phyloP scores from a whole-genome alignment of 495 filamentous ascomycete species.

The Cudoniella acicularis region DNA sequence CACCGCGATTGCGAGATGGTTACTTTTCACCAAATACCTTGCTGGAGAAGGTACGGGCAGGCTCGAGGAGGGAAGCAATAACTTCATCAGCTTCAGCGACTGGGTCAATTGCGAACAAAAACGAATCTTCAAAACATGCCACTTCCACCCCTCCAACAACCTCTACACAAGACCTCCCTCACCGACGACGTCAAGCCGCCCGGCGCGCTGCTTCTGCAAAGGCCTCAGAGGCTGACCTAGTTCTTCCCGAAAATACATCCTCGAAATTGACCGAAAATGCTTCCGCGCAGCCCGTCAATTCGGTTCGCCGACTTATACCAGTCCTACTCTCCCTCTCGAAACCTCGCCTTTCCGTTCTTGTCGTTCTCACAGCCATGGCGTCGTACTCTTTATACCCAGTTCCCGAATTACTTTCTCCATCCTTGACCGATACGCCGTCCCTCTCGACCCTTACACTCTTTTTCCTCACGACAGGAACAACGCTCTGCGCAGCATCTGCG shows the following conservation, averaged over 20 bases:
- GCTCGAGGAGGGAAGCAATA: slow-evolving; percentile 15
- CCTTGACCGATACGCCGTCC: slow-evolving; percentile 71
- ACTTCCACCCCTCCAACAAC: slow-evolving; percentile 7
- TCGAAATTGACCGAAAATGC: slow-evolving; percentile 19
- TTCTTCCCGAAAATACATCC: slow-evolving; percentile 23
- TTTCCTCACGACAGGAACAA: slow-evolving; percentile 87
- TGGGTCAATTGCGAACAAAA: slow-evolving; percentile 9
- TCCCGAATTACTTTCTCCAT: slow-evolving; percentile 66
- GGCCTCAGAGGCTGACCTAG: slow-evolving; percentile 12
- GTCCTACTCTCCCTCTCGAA: slow-evolving; percentile 90
- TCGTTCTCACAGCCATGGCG: slow-evolving; percentile 86
- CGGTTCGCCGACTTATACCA: slow-evolving; percentile 72
- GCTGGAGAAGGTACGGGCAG: slow-evolving; percentile 15
- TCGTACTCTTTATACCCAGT: slow-evolving; percentile 93
- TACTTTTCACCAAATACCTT: slow-evolving; percentile 26
- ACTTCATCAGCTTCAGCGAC: slow-evolving; percentile 9
- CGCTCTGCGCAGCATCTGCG: slow-evolving; percentile 78
- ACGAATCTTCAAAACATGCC: slow-evolving; percentile 15
- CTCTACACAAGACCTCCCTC: slow-evolving; percentile 20
- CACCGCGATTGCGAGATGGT: slow-evolving; percentile 13
- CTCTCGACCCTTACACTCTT: slow-evolving; percentile 86
- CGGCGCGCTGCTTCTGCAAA: slow-evolving; percentile 2
- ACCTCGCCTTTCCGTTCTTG: slow-evolving; percentile 86
- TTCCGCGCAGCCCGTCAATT: slow-evolving; percentile 33
- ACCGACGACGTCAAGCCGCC: slow-evolving; percentile 22